Conservation (phyloP, 225 moss, liverwort and hornwort species). For the Asterella californica region DNA sequence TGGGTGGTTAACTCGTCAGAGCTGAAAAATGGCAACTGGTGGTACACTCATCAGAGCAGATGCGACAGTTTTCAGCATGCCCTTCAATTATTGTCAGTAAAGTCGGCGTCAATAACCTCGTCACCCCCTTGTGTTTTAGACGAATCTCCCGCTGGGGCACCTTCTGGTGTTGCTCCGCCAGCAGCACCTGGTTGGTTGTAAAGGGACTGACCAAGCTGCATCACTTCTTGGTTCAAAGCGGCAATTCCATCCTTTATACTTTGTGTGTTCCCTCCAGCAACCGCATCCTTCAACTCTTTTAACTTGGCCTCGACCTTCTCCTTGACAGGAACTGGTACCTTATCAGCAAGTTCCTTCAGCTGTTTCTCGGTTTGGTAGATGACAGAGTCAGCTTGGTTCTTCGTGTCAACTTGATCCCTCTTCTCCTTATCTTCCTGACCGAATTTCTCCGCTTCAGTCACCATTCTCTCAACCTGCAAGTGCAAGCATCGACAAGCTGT, state of each 20-base stretch:
- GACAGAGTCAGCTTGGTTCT: constrained; percentile 41
- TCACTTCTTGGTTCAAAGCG: constrained; percentile 43
- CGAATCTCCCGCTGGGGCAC: constrained; percentile 26
- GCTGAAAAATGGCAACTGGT: too few species aligned
- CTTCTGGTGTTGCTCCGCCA: constrained; percentile 32
- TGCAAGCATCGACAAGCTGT: not conserved
- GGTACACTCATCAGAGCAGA: too few species aligned
- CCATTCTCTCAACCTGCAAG: constrained; percentile 41
- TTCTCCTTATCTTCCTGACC: constrained; percentile 40
- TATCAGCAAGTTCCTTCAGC: constrained; percentile 39
- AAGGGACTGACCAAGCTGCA: constrained; percentile 38
- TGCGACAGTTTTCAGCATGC: too few species aligned
- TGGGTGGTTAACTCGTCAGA: too few species aligned
- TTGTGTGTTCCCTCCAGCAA: constrained; percentile 28
- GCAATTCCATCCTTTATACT: constrained; percentile 37
- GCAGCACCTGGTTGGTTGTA: constrained; percentile 39
- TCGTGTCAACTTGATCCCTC: constrained; percentile 40
- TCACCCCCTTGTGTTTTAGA: constrained; percentile 37
- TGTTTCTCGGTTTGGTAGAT: constrained; percentile 44
- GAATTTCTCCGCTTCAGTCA: constrained; percentile 37
- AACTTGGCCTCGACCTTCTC: constrained; percentile 41
- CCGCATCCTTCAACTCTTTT: constrained; percentile 41
- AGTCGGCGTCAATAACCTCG: constrained; percentile 67
- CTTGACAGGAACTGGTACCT: constrained; percentile 50
- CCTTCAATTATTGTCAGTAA: constrained; percentile 31